Base-by-base conservation (phyloP, 2,329 filamentous ascomycete species). In the Alternaria metachromatica region DNA sequence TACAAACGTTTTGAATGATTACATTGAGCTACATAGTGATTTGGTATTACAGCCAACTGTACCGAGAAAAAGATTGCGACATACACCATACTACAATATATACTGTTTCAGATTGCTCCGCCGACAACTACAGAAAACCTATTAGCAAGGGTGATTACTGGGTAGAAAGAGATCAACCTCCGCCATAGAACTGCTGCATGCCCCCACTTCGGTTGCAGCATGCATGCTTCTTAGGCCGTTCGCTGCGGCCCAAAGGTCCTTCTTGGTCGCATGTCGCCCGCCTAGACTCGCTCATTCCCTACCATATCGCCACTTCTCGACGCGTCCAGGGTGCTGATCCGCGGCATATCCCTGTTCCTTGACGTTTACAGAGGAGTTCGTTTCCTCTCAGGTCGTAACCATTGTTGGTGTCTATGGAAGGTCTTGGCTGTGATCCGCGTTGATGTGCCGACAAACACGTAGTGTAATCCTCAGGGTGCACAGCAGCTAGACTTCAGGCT, bases 111-210 rank as follows among this genome's bases (percentile, higher is more conserved):
- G 25, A 58, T 30, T 21, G 48, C 48, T 58, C 26, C 50, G 12
- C 41, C 46, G 30, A 49, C 28, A 60, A 62, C 25, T 66, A 62
- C 67, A 57, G 55, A 67, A 53, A 67, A 43, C 45, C 59, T 59
- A 68, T 71, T 63, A 66, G 55, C 50, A 50, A 64, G 59, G 64
- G 43, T 58, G 50, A 54, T 64, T 45, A 69, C 70, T 71, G 68
- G 70, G 33, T 66, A 64, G 58, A 65, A 70, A 64, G 58, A 43
- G 57, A 37, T 49, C 64, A 67, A 55, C 43, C 53, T 53, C 37
- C 18, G 54, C 56, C 53, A 57, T 50, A 13, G 18, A 62, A 59
- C 58, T 65, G 56, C 25, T 56, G 61, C 50, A 67, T 25, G 45
- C 55, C 55, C 63, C 58, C 56, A 62, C 12, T 59, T 21, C 60